A percentile compares a stretch with the other conserved stretches of the same genome.
phyloP scores from a whole-genome alignment of 2,329 filamentous ascomycete species.

The Diaporthe sp. region DNA sequence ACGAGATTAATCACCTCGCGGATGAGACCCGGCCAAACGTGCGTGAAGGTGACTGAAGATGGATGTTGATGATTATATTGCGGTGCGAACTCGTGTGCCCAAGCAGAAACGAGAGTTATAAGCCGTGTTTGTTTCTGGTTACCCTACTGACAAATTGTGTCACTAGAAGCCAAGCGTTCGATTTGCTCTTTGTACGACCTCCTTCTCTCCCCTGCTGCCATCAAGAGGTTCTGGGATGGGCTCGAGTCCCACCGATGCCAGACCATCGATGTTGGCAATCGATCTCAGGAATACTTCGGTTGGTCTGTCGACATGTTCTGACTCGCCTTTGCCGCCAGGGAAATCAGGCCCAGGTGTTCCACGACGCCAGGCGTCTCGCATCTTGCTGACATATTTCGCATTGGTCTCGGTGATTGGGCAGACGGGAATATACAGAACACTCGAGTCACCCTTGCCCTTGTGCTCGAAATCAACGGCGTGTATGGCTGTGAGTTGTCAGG shows the following conservation, averaged over 20 bases:
- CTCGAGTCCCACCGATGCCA: constrained; percentile 34
- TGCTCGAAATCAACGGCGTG: constrained; percentile 89
- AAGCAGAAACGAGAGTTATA: background rate
- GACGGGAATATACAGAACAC: constrained; percentile 89
- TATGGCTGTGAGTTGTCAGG: constrained; percentile 58
- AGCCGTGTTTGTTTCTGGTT: background rate
- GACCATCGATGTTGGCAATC: constrained; percentile 15
- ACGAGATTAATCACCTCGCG: constrained; percentile 23
- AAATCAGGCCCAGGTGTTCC: constrained; percentile 80
- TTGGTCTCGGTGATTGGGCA: constrained; percentile 85
- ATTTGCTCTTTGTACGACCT: constrained; percentile 34
- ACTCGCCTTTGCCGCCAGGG: constrained; percentile 78
- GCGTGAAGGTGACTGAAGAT: background rate
- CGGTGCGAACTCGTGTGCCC: background rate
- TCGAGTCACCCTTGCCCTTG: constrained; percentile 78
- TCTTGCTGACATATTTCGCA: constrained; percentile 76
- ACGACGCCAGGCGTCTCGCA: constrained; percentile 77
- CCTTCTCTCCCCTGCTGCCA: constrained; percentile 29
- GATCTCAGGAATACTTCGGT: constrained; percentile 28
- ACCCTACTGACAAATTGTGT: background rate
- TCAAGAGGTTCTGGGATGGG: constrained; percentile 11
- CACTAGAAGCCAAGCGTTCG: constrained; percentile 28
- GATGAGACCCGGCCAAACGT: background rate
- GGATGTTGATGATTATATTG: background rate
- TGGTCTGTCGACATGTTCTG: constrained; percentile 62